Base-by-base conservation (phyloP, 305 asterid genomes). In the Plantago lanceolata region DNA sequence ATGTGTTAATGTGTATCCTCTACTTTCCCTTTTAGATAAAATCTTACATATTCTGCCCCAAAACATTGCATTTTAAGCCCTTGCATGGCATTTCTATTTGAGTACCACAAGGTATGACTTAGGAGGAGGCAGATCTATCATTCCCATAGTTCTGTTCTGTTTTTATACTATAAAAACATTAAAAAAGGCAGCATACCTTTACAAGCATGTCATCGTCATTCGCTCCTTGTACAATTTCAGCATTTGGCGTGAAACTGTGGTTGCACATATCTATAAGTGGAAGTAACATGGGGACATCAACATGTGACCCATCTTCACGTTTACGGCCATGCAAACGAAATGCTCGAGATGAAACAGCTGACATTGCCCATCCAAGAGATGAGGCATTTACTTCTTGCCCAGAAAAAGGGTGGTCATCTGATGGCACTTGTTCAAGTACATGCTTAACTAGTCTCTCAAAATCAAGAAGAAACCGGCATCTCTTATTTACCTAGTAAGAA, bases 261-360 rank as follows among this genome's bases (percentile, higher is more conserved):
- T 92, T 92, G 89, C 98, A 92, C 97, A 92, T 92, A 73, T 92
- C 98, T 63, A 92, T 84, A 8, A 92, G 84, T 17, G 98, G 98
- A 69, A 92, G 95, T 87, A 89, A 65, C 97, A 89, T 87, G 9
- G 91, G 95, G 61, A 79, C 78, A 67, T 73, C 66, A 12, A 65
- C 55, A 9, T 70, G 81, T 69, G 86, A 76, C 72, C 98, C 91
- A 70, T 84, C 88, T 44, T 80, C 78, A 37, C 58, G 76, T 74
- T 78, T 85, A 61, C 64, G 68, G 29, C 91, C 90, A 65, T 85
- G 69, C 74, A 89, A 74, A 64, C 91, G 96, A 78, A 92, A 89
- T 29, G 98, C 98, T 75, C 97, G 81, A 70, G 97, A 85, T 48
- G 98, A 92, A 73, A 89, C 98, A 15, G 97, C 94, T 48, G 98